Evolutionary conservation across 2,329 filamentous ascomycete genomes (phyloP).

Genomic region (Beauveria pseudobassiana): DNA sequence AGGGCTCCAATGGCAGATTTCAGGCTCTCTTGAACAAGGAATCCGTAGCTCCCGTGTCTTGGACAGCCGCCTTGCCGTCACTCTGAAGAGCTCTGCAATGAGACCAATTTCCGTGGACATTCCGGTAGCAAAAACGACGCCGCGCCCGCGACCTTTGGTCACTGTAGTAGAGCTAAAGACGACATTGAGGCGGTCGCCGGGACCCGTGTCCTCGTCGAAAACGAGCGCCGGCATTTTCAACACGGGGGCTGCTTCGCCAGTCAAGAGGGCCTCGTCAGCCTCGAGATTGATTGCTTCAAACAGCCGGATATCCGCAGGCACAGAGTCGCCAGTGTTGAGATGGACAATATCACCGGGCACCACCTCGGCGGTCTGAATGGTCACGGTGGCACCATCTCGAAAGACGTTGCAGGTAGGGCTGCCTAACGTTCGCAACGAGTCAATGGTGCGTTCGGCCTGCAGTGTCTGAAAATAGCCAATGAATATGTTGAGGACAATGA

Average conservation of each 20-base stretch:
- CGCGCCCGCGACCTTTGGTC: conserved; percentile 50
- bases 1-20: conserved; percentile 11
- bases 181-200: conserved; percentile 49
- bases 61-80: conserved; percentile 7
- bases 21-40: conserved; percentile 1
- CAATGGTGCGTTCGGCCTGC: conserved; percentile 34
- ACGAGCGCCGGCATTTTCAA: conserved; percentile 38
- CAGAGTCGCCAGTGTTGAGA: conserved; percentile 44
- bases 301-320: conserved; percentile 48
- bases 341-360: conserved; percentile 49
- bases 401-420: conserved; percentile 31
- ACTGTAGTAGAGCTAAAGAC: conserved; percentile 49
- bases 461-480: conserved; percentile 39
- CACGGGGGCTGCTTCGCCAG: conserved; percentile 52
- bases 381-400: conserved; percentile 27
- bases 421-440: conserved; percentile 28
- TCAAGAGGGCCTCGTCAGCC: conserved; percentile 55
- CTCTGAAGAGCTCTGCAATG: conserved; percentile 39
- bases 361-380: conserved; percentile 28
- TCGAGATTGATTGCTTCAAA: conserved; percentile 54
- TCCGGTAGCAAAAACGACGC: conserved; percentile 52
- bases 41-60: conserved; percentile 2
- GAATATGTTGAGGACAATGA: conserved; percentile 45
- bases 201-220: conserved; percentile 26
- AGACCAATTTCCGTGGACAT: conserved; percentile 53